Conservation (phyloP, 202 grass and related monocot genomes). For the Bolboschoenoplectus hybrid region DNA sequence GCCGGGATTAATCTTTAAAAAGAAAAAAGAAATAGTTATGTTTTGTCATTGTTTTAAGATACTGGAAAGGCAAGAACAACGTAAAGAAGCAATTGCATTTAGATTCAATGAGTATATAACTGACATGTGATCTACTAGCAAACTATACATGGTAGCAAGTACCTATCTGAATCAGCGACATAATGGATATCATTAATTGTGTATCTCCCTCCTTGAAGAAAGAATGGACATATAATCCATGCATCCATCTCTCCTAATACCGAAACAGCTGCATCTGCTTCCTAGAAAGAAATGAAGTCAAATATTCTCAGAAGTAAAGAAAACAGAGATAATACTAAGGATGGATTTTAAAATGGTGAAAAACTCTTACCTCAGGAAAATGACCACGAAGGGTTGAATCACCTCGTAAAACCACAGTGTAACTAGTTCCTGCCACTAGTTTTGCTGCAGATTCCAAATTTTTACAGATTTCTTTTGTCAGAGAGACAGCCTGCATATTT, state of each 20-base stretch:
- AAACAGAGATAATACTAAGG: conserved; percentile 4
- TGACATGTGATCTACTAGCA: neutral
- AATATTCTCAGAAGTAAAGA: conserved; percentile 6
- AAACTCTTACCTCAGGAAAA: conserved; percentile 77
- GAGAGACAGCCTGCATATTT: conserved; percentile 54
- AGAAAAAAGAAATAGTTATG: conserved; percentile 11
- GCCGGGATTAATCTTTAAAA: conserved; percentile 78
- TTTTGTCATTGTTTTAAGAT: conserved; percentile 17
- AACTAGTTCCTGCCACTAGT: conserved; percentile 71
- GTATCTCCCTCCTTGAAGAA: conserved; percentile 96
- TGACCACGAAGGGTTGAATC: conserved; percentile 97
- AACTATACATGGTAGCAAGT: conserved; percentile 16
- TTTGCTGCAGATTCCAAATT: conserved; percentile 91
- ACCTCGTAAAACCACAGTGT: conserved; percentile 90
- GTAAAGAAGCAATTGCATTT: conserved; percentile 43
- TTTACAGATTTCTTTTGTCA: conserved; percentile 83
- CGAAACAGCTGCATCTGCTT: conserved; percentile 93
- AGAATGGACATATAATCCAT: conserved; percentile 99
- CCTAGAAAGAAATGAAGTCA: conserved; percentile 46
- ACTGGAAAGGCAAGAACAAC: conserved; percentile 28
- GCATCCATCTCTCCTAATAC: conserved; percentile 98
- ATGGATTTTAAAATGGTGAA: neutral
- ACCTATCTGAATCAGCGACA: conserved; percentile 85
- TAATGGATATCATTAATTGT: conserved; percentile 93
- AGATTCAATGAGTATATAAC: conserved; percentile 32